Conservation (phyloP, 306 rosid genomes). For the Ormosia semicastrata region DNA sequence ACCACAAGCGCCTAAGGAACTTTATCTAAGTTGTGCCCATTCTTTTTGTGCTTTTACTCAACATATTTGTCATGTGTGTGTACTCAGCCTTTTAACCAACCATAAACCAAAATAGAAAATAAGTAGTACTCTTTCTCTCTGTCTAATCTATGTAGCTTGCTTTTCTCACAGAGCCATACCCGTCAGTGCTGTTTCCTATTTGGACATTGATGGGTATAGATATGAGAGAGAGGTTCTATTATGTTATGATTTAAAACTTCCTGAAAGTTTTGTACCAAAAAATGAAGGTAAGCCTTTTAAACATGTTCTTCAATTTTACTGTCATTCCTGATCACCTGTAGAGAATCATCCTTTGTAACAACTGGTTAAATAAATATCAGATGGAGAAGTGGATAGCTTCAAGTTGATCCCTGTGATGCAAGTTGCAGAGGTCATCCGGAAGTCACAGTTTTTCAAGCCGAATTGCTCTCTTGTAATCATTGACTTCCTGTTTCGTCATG, state of each 20-base stretch:
- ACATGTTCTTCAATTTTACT: not conserved
- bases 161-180: slow-evolving; percentile 62
- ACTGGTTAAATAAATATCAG: slow-evolving; percentile 41
- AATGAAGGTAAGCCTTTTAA: slow-evolving; percentile 60
- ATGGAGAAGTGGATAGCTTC: slow-evolving; percentile 92
- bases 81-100: not conserved
- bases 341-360: not conserved
- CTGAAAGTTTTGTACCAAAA: slow-evolving; percentile 64
- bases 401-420: slow-evolving; percentile 59
- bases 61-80: not conserved
- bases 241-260: slow-evolving; percentile 88
- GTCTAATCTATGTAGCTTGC: slow-evolving; percentile 27
- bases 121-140: not conserved
- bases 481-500: slow-evolving; percentile 74
- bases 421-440: slow-evolving; percentile 66
- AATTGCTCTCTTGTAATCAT: slow-evolving; percentile 70
- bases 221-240: slow-evolving; percentile 74
- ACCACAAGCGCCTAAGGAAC: too few relatives aligned
- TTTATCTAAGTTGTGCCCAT: too few relatives aligned
- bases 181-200: slow-evolving; percentile 75
- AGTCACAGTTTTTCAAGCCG: slow-evolving; percentile 66
- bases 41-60: not conserved
- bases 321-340: not conserved
- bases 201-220: slow-evolving; percentile 74
- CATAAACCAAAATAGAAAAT: not conserved